Conservation (phyloP, 768 basidiomycete genomes). For the Termitomyces sp. region DNA sequence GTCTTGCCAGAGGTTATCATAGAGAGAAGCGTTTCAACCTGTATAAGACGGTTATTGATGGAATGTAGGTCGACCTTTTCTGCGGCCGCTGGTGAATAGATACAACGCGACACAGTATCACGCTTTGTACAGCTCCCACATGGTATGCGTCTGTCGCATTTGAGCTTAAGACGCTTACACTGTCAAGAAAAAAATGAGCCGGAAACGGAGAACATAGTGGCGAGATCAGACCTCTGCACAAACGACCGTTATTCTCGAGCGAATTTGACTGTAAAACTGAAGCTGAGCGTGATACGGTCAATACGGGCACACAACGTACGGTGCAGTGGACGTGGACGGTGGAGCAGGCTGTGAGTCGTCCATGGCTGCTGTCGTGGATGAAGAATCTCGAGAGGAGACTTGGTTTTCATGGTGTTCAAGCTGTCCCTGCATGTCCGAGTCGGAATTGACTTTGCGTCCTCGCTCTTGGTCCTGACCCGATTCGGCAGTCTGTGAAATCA, state of each 20-base stretch:
- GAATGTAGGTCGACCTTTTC: conserved; percentile 88
- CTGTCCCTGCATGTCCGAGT: conserved; percentile 15
- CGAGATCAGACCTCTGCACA: conserved; percentile 60
- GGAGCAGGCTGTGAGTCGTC: conserved; percentile 11
- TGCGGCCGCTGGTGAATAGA: conserved; percentile 76
- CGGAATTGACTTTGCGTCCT: conserved; percentile 13
- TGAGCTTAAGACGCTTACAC: conserved; percentile 87
- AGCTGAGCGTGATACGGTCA: background rate
- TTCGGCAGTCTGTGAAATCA: conserved; percentile 12
- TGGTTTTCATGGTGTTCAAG: conserved; percentile 12
- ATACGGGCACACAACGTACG: conserved; percentile 13
- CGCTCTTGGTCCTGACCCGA: conserved; percentile 7
- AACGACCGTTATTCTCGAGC: conserved; percentile 75
- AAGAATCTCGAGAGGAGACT: conserved; percentile 4
- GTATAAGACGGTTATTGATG: conserved; percentile 72
- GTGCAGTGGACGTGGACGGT: conserved; percentile 8
- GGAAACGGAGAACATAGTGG: background rate
- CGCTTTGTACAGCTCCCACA: conserved; percentile 79
- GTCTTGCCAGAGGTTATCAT: conserved; percentile 39
- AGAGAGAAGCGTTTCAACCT: conserved; percentile 58
- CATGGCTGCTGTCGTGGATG: conserved; percentile 13
- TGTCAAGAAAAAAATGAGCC: conserved; percentile 23
- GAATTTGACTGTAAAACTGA: conserved; percentile 46
- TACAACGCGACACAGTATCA: conserved; percentile 65
- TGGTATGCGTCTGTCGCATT: conserved; percentile 75